Evolutionary conservation across 345 rosid genomes (phyloP), one percentile per base, ranked within the genome.

Genomic region (Dimocarpus longan): DNA sequence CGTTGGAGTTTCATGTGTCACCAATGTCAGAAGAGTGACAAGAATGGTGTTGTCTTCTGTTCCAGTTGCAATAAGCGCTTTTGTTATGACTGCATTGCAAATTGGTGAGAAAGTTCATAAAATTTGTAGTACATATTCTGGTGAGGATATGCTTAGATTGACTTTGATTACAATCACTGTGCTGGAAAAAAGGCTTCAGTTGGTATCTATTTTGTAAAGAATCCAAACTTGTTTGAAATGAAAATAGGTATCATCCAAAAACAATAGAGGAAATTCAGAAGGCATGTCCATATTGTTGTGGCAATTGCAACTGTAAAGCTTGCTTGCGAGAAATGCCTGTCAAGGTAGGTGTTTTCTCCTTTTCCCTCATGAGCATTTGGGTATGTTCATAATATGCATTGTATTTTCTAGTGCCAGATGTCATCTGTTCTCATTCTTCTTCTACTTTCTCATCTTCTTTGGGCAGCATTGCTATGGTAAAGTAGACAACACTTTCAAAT

Each of bases 11-110:
- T 68, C 5, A 86, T 77, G 85, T 87, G 89, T 70, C 88, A 87
- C 79, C 89, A 87, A 70, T 87, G 89, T 84, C 79, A 87, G 78
- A 75, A 86, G 71, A 87, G 78, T 59, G 90, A 87, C 60, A 87
- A 85, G 75, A 84, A 84, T 19, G 44, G 71, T 10, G 85, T 87
- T 46, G 83, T 83, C 78, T 75, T 84, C 40, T 87, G 88, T 72
- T 62, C 48, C 54, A 60, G 63, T 8, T 87, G 90, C 64, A 71
- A 74, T 5, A 87, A 81, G 86, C 85, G 90, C 21, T 85, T 62
- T 63, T 87, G 88, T 67, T 10, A 42, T 66, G 82, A 70, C 10
- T 87, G 88, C 74, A 60, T 87, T 54, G 59, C n/a, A 0, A 82
- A 52, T 5, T 87, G 89, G 88, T 87, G 54, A n/a, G 39, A 68